These are phyloP conservation scores for Hirsutella thompsonii DNA, from an alignment of 2,329 filamentous ascomycete species.

Conservation along the genomic window DNA sequence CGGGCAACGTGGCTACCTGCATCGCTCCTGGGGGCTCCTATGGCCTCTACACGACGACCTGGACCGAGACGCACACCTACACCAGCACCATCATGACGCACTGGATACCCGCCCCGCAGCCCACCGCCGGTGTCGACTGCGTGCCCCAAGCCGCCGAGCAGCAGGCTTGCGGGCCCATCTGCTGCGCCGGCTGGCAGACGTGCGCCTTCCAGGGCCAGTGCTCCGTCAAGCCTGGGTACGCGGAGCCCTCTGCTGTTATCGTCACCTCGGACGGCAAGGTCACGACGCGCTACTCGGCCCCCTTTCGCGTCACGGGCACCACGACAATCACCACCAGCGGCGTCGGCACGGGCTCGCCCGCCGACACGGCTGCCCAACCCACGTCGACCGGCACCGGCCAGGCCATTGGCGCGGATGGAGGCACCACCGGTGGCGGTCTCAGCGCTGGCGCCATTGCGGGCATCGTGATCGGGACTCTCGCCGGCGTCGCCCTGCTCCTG, in stretches of 20 bases:
- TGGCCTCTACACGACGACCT: constrained; percentile 40
- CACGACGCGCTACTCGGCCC: constrained; percentile 41
- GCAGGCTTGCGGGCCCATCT: constrained; percentile 53
- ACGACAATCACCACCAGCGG: constrained; percentile 41
- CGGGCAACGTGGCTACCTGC: constrained; percentile 36
- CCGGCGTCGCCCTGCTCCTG: constrained; percentile 52
- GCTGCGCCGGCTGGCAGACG: constrained; percentile 58
- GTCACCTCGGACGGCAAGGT: constrained; percentile 32
- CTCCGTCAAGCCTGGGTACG: constrained; percentile 35
- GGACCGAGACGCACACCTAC: constrained; percentile 46
- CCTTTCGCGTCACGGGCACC: constrained; percentile 39
- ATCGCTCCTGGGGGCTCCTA: constrained; percentile 20
- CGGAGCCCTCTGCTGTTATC: constrained; percentile 26
- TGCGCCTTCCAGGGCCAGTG: constrained; percentile 50
- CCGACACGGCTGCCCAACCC: constrained; percentile 34
- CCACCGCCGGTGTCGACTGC: constrained; percentile 33
- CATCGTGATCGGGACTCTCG: constrained; percentile 63
- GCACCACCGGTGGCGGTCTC: constrained; percentile 31
- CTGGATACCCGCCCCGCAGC: constrained; percentile 29
- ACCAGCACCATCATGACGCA: constrained; percentile 45
- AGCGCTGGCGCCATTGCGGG: constrained; percentile 66
- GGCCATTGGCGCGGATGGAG: constrained; percentile 22
- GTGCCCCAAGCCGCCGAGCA: constrained; percentile 37
- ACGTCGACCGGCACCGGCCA: constrained; percentile 31
- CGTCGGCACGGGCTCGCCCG: constrained; percentile 31